Conservation (phyloP, 202 grass and related monocot species). For the Brachypodium distachyon region DNA sequence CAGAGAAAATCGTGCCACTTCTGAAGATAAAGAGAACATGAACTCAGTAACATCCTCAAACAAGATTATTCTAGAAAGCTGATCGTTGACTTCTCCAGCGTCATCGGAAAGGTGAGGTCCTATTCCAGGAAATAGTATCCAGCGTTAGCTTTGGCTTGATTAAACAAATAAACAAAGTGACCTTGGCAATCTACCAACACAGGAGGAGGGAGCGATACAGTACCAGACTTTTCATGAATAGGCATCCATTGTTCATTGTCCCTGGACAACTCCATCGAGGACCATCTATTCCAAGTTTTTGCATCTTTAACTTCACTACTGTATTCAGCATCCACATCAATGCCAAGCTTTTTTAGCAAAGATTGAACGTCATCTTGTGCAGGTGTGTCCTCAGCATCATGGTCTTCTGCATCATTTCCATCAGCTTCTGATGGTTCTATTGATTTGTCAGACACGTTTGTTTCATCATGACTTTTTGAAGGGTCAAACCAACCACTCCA, state of each 20-base stretch:
- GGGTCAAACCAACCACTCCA: conserved; percentile 99
- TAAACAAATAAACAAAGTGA: conserved; percentile 16
- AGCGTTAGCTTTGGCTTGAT: conserved; percentile 14
- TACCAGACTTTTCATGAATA: conserved; percentile 72
- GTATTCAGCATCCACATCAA: conserved; percentile 71
- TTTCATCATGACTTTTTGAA: conserved; percentile 30
- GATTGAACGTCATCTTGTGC: conserved; percentile 71
- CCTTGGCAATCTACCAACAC: neutral
- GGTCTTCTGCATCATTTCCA: conserved; percentile 43
- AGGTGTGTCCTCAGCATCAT: conserved; percentile 47
- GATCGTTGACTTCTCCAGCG: conserved; percentile 51
- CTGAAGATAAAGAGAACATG: conserved; percentile 82
- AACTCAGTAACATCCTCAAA: conserved; percentile 90
- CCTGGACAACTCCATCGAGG: conserved; percentile 61
- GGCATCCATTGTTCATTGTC: conserved; percentile 89
- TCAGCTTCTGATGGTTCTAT: conserved; percentile 27
- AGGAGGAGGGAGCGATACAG: neutral
- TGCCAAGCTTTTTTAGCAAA: conserved; percentile 87
- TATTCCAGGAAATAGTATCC: conserved; percentile 19
- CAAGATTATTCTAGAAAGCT: conserved; percentile 87
- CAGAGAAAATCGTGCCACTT: conserved; percentile 73
- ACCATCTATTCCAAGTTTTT: conserved; percentile 94
- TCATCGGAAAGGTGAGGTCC: conserved; percentile 24
- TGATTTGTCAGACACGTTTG: conserved; percentile 13
- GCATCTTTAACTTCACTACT: conserved; percentile 86